Percentiles rank a stretch among this genome's conserved stretches.
Evolutionary conservation across 306 rosid species (phyloP).

Genomic region (Cicer yamashitae): DNA sequence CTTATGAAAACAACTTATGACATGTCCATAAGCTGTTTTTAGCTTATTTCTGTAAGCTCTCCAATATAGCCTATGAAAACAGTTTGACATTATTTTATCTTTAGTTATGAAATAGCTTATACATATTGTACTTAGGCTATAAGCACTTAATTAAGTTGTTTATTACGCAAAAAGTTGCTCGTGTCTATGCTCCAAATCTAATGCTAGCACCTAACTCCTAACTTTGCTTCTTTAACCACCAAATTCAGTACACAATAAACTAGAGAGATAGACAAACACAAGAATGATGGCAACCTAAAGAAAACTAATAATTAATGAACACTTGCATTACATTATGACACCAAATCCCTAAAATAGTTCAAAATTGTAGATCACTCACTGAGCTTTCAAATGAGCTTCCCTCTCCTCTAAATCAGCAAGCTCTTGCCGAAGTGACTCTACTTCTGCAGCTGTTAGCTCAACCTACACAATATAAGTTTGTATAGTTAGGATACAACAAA

Average conservation of each 20-base stretch:
- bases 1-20: too few species aligned
- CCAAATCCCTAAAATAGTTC: slow-evolving; percentile 3
- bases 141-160: background rate
- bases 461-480: slow-evolving; percentile 57
- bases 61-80: too few species aligned
- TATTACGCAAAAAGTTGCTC: background rate
- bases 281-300: slow-evolving; percentile 29
- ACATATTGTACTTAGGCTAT: too few species aligned
- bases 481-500: slow-evolving; percentile 41
- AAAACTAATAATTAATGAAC: slow-evolving; percentile 9
- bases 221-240: slow-evolving; percentile 10
- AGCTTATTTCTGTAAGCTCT: too few species aligned
- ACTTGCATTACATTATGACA: slow-evolving; percentile 13
- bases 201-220: slow-evolving; percentile 6
- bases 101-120: too few species aligned
- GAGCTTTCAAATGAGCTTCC: slow-evolving; percentile 93
- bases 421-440: slow-evolving; percentile 83
- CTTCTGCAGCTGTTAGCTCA: slow-evolving; percentile 72
- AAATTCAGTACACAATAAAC: background rate
- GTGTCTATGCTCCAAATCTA: slow-evolving; percentile 26
- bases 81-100: too few species aligned
- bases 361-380: slow-evolving; percentile 62
- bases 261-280: slow-evolving; percentile 16
- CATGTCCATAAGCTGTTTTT: too few species aligned
- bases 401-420: slow-evolving; percentile 85